A percentile compares a stretch with the other conserved stretches of the same genome.
Evolutionary conservation across 139 green algal species (phyloP).

Genomic region (Astrephomene gubernaculifera): DNA sequence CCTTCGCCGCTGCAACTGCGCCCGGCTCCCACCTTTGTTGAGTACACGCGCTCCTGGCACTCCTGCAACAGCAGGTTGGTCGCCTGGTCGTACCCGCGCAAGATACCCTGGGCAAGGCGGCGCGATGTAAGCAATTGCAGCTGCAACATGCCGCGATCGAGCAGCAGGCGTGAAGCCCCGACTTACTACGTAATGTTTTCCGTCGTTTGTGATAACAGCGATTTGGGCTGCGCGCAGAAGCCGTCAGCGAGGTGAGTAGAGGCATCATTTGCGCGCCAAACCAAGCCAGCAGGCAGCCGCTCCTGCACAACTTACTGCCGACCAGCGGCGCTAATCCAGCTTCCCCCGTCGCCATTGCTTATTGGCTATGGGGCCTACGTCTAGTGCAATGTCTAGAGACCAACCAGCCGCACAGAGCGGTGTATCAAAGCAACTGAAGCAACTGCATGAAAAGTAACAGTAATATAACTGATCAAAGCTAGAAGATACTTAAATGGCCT

Average conservation of each 20-base stretch:
- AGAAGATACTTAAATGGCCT: too few relatives aligned
- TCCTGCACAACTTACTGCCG: constrained; percentile 57
- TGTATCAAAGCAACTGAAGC: too few relatives aligned
- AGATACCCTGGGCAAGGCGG: constrained; percentile 69
- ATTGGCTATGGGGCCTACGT: too few relatives aligned
- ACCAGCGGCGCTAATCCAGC: constrained; percentile 52
- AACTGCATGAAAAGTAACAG: too few relatives aligned
- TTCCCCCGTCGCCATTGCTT: constrained; percentile 21
- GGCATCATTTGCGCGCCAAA: constrained; percentile 14
- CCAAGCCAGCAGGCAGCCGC: background rate
- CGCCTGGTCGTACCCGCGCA: constrained; percentile 94
- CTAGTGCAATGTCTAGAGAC: too few relatives aligned
- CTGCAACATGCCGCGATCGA: too few relatives aligned
- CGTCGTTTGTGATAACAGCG: constrained; percentile 90
- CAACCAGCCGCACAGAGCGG: too few relatives aligned
- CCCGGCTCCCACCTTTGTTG: constrained; percentile 45
- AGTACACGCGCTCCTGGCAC: constrained; percentile 93
- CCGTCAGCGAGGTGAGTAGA: background rate
- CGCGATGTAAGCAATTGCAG: too few relatives aligned
- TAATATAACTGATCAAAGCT: too few relatives aligned
- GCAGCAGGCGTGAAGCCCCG: background rate
- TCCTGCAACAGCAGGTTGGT: constrained; percentile 97
- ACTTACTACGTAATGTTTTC: constrained; percentile 84
- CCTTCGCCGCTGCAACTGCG: background rate
- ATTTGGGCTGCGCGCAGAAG: constrained; percentile 62